Evolutionary conservation across 495 filamentous ascomycete species (phyloP).

Genomic region (Usnea hakonensis): DNA sequence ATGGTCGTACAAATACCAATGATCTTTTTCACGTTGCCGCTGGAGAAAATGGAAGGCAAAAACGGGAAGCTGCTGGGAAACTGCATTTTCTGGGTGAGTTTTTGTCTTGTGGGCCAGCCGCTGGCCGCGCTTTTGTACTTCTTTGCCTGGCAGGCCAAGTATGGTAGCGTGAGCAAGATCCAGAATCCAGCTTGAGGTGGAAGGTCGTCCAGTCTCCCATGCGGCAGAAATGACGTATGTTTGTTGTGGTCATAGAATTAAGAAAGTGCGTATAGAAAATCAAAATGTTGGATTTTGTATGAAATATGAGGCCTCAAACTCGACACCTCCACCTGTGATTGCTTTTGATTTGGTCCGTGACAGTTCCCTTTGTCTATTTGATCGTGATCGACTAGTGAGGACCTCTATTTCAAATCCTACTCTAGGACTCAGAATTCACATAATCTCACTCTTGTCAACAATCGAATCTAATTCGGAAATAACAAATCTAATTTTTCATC

Average conservation of each 20-base stretch:
- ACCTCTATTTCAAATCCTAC: too few relatives aligned
- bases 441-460: background rate
- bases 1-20: constrained; percentile 92
- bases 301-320: too few relatives aligned
- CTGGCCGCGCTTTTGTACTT: constrained; percentile 86
- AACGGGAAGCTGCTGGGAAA: constrained; percentile 76
- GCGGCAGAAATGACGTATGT: background rate
- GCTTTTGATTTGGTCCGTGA: too few relatives aligned
- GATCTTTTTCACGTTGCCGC: constrained; percentile 65
- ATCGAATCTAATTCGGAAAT: background rate
- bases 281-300: too few relatives aligned
- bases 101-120: constrained; percentile 90
- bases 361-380: too few relatives aligned
- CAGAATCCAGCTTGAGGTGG: background rate
- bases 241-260: background rate
- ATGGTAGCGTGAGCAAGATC: constrained; percentile 59
- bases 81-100: constrained; percentile 89
- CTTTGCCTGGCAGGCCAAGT: constrained; percentile 98
- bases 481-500: too few relatives aligned
- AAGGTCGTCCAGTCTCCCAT: background rate
- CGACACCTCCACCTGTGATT: too few relatives aligned
- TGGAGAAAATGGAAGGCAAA: constrained; percentile 69
- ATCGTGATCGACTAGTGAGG: too few relatives aligned
- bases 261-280: background rate
- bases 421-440: background rate